A percentile compares a stretch with the other conserved stretches of the same genome.
Conservation (phyloP, 805 yeast species). For the Nematodospora valgi region DNA sequence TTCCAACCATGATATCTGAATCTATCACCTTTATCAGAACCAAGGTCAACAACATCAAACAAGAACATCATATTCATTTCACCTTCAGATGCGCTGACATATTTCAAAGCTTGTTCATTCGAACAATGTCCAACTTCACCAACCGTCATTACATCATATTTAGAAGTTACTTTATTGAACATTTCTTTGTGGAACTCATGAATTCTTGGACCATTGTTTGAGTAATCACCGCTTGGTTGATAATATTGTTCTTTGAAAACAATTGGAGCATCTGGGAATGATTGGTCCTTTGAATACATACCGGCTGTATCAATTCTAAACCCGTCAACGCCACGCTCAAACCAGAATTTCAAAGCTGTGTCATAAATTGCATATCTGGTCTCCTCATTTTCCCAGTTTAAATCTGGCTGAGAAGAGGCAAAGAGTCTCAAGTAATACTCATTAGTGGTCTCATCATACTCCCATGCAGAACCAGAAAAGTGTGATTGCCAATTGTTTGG, state of each 20-base stretch:
- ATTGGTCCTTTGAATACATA: conserved; percentile 46
- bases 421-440: conserved; percentile 55
- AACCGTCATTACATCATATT: conserved; percentile 54
- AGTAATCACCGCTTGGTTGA: conserved; percentile 35
- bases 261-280: conserved; percentile 48
- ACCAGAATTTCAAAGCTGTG: conserved; percentile 51
- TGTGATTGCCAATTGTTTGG: conserved; percentile 56
- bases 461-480: conserved; percentile 58
- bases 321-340: conserved; percentile 54
- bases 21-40: conserved; percentile 31
- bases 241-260: conserved; percentile 34
- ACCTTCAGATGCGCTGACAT: conserved; percentile 36
- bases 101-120: conserved; percentile 40
- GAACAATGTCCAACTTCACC: conserved; percentile 51
- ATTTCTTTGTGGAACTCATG: conserved; percentile 58
- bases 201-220: conserved; percentile 50
- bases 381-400: conserved; percentile 56
- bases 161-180: conserved; percentile 38
- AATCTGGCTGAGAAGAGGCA: conserved; percentile 55
- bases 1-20: conserved; percentile 31
- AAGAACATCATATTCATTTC: conserved; percentile 37
- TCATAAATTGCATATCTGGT: conserved; percentile 40
- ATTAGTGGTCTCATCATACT: conserved; percentile 48
- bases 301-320: conserved; percentile 58
- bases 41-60: conserved; percentile 34